Evolutionary conservation across 192 early-diverging fungal genomes (phyloP), one percentile per base, ranked within the genome.

Genomic region (Coemansia furcata): DNA sequence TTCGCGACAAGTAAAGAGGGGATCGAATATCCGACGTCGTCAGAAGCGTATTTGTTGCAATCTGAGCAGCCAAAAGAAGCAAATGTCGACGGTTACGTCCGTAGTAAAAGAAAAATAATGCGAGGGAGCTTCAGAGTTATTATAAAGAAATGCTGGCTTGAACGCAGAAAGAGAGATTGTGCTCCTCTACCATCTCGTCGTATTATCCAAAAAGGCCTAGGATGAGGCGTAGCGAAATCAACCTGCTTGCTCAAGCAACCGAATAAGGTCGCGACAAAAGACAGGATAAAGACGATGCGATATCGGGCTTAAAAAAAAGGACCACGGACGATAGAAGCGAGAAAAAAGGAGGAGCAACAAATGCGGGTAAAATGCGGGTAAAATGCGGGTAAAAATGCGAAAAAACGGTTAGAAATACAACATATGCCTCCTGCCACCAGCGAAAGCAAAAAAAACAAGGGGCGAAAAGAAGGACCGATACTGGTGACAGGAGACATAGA

Each of bases 31-130:
- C 58, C 36, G 58, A 60, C 58, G 36, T 60, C 58, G 58, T 38
- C 58, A 60, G 12, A 60, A 36, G 36, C 36, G 36, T 39, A 57
- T 57, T 57, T 57, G 54, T 26, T 57, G 54, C 54, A 57, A 17
- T 57, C 54, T 57, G 54, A 15, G 54, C 54, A 32, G 15, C 54
- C 33, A 57, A 55, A 57, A 15, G 10, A 33, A 57, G 32, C 54
- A 57, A 57, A 4, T 57, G 54, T 32, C 54, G 54, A 57, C 54
- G 54, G 54, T 32, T 57, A 54, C 50, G 29, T 32, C 14, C 50
- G 50, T 54, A 32, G 9, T 10, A 46, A 46, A 42, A 42, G 15
- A 4, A 42, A 54, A 54, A 54, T 15, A 30, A 17, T 10, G 26
- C 23, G 50, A 54, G 33, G 17, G 14, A 7, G 5, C 54, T 30